Conservation (phyloP, 2,329 filamentous ascomycete genomes). For the Fusarium sp. region DNA sequence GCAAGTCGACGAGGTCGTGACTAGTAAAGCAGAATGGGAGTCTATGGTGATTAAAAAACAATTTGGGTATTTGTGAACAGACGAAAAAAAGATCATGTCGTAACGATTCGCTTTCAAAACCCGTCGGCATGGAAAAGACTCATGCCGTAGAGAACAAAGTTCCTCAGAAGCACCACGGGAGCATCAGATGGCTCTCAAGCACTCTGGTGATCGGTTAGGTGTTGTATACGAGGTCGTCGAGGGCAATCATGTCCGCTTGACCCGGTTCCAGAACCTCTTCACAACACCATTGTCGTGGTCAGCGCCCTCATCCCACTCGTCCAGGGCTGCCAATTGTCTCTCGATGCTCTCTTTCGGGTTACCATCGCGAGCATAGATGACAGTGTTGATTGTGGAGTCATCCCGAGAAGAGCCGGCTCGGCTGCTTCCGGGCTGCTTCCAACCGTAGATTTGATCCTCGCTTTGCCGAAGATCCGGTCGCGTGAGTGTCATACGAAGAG, state of each 20-base stretch:
- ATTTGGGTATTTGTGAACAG: conserved; percentile 37
- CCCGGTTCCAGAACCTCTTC: conserved; percentile 70
- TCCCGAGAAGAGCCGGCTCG: conserved; percentile 55
- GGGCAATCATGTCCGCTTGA: conserved; percentile 54
- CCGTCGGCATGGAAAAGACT: not conserved
- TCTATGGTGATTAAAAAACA: conserved; percentile 36
- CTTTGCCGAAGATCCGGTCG: conserved; percentile 82
- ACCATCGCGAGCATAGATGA: conserved; percentile 45
- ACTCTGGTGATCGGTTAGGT: not conserved
- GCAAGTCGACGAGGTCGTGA: conserved; percentile 6
- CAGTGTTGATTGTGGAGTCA: conserved; percentile 41
- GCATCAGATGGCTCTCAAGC: not conserved
- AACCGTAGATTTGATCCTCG: conserved; percentile 75
- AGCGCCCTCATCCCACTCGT: conserved; percentile 53
- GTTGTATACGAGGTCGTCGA: not conserved
- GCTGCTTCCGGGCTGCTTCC: conserved; percentile 57
- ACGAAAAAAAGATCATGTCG: conserved; percentile 22
- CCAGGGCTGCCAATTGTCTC: conserved; percentile 60
- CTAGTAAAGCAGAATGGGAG: conserved; percentile 9
- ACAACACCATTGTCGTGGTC: conserved; percentile 60
- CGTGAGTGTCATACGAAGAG: conserved; percentile 92
- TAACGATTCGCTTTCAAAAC: conserved; percentile 4
- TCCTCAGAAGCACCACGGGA: not conserved
- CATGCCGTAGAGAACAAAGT: not conserved
- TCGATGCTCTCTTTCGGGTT: conserved; percentile 63